Evolutionary conservation across 2,329 filamentous ascomycete species (phyloP).

Genomic region (Aureobasidium subglaciale): DNA sequence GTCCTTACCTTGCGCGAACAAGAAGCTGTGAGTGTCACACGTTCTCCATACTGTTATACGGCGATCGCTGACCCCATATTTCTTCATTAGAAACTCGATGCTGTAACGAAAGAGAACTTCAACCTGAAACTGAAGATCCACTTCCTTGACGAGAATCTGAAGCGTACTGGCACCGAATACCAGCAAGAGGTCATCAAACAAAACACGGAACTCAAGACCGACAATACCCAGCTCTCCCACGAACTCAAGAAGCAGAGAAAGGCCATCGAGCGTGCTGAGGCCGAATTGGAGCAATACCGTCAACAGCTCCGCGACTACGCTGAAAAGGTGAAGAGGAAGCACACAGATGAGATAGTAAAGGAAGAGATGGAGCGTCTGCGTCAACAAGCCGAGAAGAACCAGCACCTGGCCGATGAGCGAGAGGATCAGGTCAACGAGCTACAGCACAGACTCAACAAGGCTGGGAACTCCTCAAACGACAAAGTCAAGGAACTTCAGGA

Average conservation of each 20-base stretch:
- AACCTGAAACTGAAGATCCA: conserved; percentile 94
- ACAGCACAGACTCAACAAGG: conserved; percentile 33
- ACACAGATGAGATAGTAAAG: conserved; percentile 60
- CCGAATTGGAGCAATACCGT: conserved; percentile 76
- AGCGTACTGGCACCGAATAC: conserved; percentile 81
- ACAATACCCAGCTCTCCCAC: conserved; percentile 80
- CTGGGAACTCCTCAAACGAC: conserved; percentile 25
- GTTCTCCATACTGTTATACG: no score
- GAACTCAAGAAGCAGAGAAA: conserved; percentile 85
- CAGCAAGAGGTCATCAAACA: conserved; percentile 84
- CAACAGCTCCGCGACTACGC: conserved; percentile 76
- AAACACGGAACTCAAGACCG: conserved; percentile 92
- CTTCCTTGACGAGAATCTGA: conserved; percentile 84
- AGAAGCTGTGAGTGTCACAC: conserved; percentile 59
- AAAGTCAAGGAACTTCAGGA: conserved; percentile 36
- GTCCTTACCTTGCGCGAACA: conserved; percentile 89
- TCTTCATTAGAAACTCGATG: conserved; percentile 66
- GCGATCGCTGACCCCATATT: background rate
- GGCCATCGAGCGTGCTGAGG: conserved; percentile 71
- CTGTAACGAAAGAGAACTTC: conserved; percentile 98
- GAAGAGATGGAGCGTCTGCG: conserved; percentile 49
- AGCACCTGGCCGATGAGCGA: conserved; percentile 32
- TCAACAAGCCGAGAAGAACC: conserved; percentile 37
- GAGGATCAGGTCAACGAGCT: conserved; percentile 38
- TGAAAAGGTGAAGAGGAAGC: conserved; percentile 69